A percentile compares a stretch with the other conserved stretches of the same genome.
Conservation (phyloP, 768 basidiomycete species). For the Serendipita vermifera region DNA sequence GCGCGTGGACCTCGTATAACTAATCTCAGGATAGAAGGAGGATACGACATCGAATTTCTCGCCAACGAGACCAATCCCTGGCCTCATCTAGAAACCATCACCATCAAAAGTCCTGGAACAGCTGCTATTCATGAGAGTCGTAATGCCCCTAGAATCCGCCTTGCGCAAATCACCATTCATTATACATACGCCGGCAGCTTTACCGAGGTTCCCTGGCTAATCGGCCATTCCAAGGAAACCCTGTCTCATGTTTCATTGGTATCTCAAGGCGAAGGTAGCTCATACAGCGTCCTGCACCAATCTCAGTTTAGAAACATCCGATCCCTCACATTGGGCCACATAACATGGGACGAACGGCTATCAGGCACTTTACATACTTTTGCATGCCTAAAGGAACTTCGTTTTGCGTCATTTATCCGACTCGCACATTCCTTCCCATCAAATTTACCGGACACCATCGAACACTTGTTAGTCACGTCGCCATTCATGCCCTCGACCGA, state of each 20-base stretch:
- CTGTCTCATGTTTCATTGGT: background rate
- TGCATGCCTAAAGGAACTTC: background rate
- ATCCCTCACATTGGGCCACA: background rate
- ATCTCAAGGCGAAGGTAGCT: no score
- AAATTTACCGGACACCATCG: background rate
- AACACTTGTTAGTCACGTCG: slow-evolving; percentile 3
- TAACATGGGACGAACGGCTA: background rate
- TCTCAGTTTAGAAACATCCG: background rate
- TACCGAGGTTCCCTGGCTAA: background rate
- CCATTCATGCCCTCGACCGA: background rate
- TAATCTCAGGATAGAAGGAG: background rate
- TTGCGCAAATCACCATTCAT: background rate
- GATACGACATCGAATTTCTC: background rate
- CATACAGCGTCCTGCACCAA: background rate
- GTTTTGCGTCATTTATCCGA: background rate
- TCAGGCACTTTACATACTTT: background rate
- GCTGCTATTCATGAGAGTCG: background rate
- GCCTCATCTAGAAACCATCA: background rate
- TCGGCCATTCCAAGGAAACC: background rate
- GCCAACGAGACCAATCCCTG: background rate
- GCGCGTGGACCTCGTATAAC: background rate
- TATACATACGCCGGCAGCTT: background rate
- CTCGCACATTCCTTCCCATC: background rate
- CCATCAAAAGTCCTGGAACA: background rate
- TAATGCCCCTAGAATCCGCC: background rate